Evolutionary conservation across 148 eudicot genomes (phyloP), one percentile per base, ranked within the genome.

Genomic region (Spergularia marina): DNA sequence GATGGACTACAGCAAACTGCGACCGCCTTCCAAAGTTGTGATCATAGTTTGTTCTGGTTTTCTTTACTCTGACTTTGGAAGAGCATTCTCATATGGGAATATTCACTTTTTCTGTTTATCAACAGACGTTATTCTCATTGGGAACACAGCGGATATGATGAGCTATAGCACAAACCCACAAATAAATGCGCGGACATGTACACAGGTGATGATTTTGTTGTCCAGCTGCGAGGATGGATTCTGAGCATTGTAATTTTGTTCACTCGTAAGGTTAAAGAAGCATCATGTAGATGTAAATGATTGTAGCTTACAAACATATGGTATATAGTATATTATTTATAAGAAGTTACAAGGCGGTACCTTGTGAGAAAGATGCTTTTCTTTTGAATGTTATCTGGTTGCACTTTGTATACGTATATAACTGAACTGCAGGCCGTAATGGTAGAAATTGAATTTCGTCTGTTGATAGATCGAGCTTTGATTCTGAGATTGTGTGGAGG

Each of bases 1-100:
- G 98, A 76, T 94, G 98, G 98, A 82, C 78, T 68, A 60, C 87
- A n/a, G 86, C 86, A 63, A 84, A 85, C 81, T 94, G 98, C 81
- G 81, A 89, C 65, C 86, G 74, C 79, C 83, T 84, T 77, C 84
- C 87, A 74, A 86, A 87, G 97, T 90, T 85, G 83, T 80, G 85
- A 87, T 73, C 75, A 69, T 21, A 17, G 60, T 39, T 12, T 53
- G 58, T 79, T 74, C 14, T 71, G 70, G 57, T 16, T 64, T 68
- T 76, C 40, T 16, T 74, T 76, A 64, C 56, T 70, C 71, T 49
- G 49, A 68, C 65, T 72, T 53, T 75, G 15, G 67, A 65, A 52
- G 52, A 77, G 52, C 82, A 76, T 74, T 66, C 85, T 84, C 63
- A 85, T 70, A 67, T 16, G 51, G 71, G 47, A 72, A 58, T 81